Evolutionary conservation across 176 grass and related monocot genomes (phyloP), one percentile per base, ranked within the genome.

Genomic region (Musa troglodytarum): DNA sequence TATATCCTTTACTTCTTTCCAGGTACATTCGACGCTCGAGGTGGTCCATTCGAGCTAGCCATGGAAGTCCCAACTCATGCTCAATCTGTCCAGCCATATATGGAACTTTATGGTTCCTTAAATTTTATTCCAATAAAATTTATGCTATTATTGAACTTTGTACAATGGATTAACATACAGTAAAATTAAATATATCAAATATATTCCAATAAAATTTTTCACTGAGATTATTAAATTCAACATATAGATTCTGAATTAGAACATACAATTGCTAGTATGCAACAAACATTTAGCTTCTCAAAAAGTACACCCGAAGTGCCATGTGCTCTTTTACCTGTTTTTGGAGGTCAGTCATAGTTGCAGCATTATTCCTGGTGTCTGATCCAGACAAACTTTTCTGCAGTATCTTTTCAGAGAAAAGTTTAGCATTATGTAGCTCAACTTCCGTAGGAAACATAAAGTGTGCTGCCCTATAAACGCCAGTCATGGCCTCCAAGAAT

Each of bases 41-140:
- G 23, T 74, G 53, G 53, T 74, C 71, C 22, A 74, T 56, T 55
- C 71, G 52, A 55, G 53, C 4, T 26, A 74, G 28, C 71, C 71
- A 74, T 23, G 21, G 71, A 55, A 15, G 12, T 19, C 16, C 16
- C 52, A 74, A 4, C 49, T 74, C 71, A 9, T 57, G 52, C 8
- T 7, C 23, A 29, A 74, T 74, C 71, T 74, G 52, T 43, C 6
- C 13, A 68, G 3, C 8, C 3, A 68, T 49, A 13, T 1, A 68
- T 68, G 65, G 2, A 43, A 49, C 19, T 34, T 34, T 34, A 34
- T 34, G 29, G 2, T 34, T 34, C 29, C 29, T 34, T 34, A 2
- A 34, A 34, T 4, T 34, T 34, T 34, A 34, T 34, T 34, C 29
- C 29, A 34, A 4, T 34, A 34, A 34, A 34, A 4, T 34, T 34